These are phyloP conservation scores for Trametes hirsuta DNA, from an alignment of 1,284 basidiomycete genomes.

Conservation along the genomic window DNA sequence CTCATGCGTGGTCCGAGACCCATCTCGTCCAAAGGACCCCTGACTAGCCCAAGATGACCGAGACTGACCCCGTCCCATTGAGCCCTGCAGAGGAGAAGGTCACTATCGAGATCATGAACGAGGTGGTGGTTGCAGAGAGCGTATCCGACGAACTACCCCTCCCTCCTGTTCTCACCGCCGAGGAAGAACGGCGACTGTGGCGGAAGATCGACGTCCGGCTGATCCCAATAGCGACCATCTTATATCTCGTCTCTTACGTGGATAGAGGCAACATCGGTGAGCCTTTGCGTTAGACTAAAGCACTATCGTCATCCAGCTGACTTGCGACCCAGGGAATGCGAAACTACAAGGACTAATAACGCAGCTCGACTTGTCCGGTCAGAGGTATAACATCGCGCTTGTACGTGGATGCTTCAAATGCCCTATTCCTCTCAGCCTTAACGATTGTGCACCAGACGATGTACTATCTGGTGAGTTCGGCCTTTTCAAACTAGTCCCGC, in stretches of 20 bases:
- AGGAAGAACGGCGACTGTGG: constrained; percentile 61
- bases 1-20: background rate
- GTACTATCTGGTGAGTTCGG: constrained; percentile 64
- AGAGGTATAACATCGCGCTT: constrained; percentile 68
- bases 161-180: constrained; percentile 49
- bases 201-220: constrained; percentile 65
- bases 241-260: constrained; percentile 69
- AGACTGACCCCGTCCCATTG: background rate
- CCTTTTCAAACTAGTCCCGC: background rate
- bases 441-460: constrained; percentile 49
- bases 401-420: constrained; percentile 38
- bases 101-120: background rate
- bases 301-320: too few species aligned
- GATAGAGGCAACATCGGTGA: constrained; percentile 51
- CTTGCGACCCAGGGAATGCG: constrained; percentile 54
- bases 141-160: constrained; percentile 40
- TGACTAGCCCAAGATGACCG: background rate
- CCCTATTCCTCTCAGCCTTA: background rate
- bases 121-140: background rate
- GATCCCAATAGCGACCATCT: constrained; percentile 65
- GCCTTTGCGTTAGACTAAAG: background rate
- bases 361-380: constrained; percentile 57
- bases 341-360: constrained; percentile 60
- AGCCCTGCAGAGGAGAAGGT: background rate
- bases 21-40: background rate